Evolutionary conservation across 768 basidiomycete genomes (phyloP).

Genomic region (Chlorophyllum brunneum): DNA sequence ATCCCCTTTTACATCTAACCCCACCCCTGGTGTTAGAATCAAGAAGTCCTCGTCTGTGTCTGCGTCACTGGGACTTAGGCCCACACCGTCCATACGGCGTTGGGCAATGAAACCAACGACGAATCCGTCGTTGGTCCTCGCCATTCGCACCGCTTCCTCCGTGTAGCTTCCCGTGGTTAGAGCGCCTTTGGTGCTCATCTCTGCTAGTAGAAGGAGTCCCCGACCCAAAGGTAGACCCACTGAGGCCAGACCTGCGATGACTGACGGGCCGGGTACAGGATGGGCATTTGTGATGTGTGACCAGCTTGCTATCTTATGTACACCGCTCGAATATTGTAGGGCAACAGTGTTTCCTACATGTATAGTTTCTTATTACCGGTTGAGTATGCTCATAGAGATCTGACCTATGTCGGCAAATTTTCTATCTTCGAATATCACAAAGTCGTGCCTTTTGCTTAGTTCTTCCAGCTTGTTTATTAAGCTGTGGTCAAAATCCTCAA

Average conservation of each 20-base stretch:
- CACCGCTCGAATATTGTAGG: constrained; percentile 89
- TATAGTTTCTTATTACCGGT: constrained; percentile 9
- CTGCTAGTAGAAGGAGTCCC: constrained; percentile 87
- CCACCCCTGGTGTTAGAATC: constrained; percentile 90
- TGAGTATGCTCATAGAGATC: constrained; percentile 13
- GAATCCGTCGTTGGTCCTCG: constrained; percentile 74
- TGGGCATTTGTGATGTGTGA: constrained; percentile 98
- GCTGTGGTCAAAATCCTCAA: constrained; percentile 82
- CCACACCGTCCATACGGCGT: constrained; percentile 71
- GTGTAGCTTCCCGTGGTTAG: constrained; percentile 86
- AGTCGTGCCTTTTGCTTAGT: constrained; percentile 80
- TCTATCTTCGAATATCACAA: constrained; percentile 96
- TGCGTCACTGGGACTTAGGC: constrained; percentile 29
- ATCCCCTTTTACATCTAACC: constrained; percentile 75
- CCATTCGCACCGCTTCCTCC: constrained; percentile 82
- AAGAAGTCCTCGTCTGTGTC: constrained; percentile 73
- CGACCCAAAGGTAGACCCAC: constrained; percentile 83
- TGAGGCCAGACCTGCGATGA: constrained; percentile 84
- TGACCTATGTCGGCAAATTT: constrained; percentile 98
- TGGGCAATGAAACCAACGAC: constrained; percentile 98
- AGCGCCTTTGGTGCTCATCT: constrained; percentile 92
- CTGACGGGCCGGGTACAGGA: constrained; percentile 91
- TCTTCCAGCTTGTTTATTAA: constrained; percentile 66
- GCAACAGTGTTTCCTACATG: constrained; percentile 91
- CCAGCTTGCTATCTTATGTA: constrained; percentile 94